Conservation (phyloP, 2,329 filamentous ascomycete species). For the Colletotrichum camelliae region DNA sequence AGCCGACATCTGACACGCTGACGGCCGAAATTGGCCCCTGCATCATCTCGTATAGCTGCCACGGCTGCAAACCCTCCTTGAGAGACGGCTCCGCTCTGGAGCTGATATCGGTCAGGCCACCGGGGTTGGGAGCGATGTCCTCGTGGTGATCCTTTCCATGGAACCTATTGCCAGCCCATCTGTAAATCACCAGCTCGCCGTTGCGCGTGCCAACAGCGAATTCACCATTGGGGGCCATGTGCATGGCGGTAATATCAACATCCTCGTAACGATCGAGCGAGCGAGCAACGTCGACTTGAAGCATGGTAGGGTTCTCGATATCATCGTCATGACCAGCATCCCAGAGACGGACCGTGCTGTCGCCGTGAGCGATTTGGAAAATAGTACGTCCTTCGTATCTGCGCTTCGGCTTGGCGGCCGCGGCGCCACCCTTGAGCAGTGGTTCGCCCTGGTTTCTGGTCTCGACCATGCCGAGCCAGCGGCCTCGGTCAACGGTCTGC, state of each 20-base stretch:
- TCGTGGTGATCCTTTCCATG: conserved; percentile 65
- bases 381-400: conserved; percentile 85
- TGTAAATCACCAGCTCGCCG: conserved; percentile 87
- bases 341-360: conserved; percentile 92
- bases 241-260: conserved; percentile 79
- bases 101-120: conserved; percentile 76
- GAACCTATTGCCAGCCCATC: conserved; percentile 83
- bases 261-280: conserved; percentile 81
- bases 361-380: conserved; percentile 85
- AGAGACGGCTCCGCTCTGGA: conserved; percentile 74
- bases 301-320: conserved; percentile 80
- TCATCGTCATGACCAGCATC: conserved; percentile 92
- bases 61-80: conserved; percentile 81
- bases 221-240: conserved; percentile 81
- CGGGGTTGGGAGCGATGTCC: conserved; percentile 61
- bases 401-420: conserved; percentile 71
- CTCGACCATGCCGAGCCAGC: conserved; percentile 93
- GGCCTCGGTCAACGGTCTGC: conserved; percentile 75
- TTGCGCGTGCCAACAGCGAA: conserved; percentile 80
- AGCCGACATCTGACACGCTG: conserved; percentile 90
- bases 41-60: conserved; percentile 81
- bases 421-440: conserved; percentile 80
- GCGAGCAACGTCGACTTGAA: conserved; percentile 87
- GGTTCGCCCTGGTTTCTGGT: conserved; percentile 78
- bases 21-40: conserved; percentile 81